Conservation (phyloP, 1,139 yeast species). For the Yamadazyma friedrichii region DNA sequence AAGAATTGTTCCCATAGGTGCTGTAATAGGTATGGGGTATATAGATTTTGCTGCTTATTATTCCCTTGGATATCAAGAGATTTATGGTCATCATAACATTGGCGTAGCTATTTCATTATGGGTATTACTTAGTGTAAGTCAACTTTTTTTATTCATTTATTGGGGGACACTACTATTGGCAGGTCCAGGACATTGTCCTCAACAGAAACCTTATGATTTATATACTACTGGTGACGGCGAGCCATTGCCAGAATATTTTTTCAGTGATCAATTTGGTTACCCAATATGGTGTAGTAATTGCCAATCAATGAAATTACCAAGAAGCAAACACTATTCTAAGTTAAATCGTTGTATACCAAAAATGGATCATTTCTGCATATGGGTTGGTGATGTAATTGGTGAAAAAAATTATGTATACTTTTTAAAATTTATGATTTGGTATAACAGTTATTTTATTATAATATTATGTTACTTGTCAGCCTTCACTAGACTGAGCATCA, state of each 20-base stretch:
- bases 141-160: constrained; percentile 25
- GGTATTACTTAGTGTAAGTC: constrained; percentile 29
- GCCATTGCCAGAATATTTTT: constrained; percentile 48
- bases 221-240: constrained; percentile 18
- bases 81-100: constrained; percentile 28
- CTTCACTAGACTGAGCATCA: constrained; percentile 25
- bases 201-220: constrained; percentile 27
- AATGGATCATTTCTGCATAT: constrained; percentile 67
- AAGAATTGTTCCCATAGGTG: constrained; percentile 2
- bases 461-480: constrained; percentile 25
- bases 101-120: constrained; percentile 37
- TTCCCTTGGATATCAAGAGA: constrained; percentile 36
- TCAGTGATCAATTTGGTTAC: constrained; percentile 58
- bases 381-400: constrained; percentile 62
- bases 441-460: constrained; percentile 28
- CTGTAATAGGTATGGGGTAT: constrained; percentile 22
- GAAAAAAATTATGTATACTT: constrained; percentile 52
- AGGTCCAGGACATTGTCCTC: constrained; percentile 38
- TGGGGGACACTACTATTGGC: constrained; percentile 27
- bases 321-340: constrained; percentile 57
- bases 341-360: constrained; percentile 47
- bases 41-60: constrained; percentile 33
- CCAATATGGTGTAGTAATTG: constrained; percentile 63
- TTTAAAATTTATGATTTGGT: constrained; percentile 44
- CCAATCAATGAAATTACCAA: constrained; percentile 48